Percentiles rank a stretch among this genome's conserved stretches.
phyloP scores from a whole-genome alignment of 805 yeast genomes.

The Wickerhamiella dianesei region DNA sequence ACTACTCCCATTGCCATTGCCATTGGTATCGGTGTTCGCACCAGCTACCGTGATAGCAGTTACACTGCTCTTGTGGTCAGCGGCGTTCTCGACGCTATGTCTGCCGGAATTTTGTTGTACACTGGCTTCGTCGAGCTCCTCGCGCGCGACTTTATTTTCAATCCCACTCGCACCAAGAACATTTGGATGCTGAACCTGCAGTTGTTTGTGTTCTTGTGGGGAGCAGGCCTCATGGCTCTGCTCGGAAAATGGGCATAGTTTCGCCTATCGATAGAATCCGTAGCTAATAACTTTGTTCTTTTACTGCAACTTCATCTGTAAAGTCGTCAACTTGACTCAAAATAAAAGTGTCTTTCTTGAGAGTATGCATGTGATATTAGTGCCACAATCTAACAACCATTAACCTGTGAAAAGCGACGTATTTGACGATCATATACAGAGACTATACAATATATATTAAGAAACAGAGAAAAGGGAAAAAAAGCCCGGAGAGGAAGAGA shows the following conservation, averaged over 20 bases:
- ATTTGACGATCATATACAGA: too few relatives aligned
- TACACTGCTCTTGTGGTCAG: constrained; percentile 40
- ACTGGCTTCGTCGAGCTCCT: constrained; percentile 62
- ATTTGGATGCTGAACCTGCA: constrained; percentile 30
- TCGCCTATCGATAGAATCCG: background rate
- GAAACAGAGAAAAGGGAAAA: too few relatives aligned
- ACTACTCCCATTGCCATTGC: constrained; percentile 61
- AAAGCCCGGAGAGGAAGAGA: too few relatives aligned
- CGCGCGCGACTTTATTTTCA: constrained; percentile 57
- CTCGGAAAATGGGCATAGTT: constrained; percentile 61
- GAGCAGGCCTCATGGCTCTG: constrained; percentile 60
- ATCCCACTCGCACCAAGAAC: constrained; percentile 30
- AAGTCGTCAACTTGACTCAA: too few relatives aligned
- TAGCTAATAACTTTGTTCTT: background rate
- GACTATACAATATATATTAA: too few relatives aligned
- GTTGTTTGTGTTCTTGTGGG: constrained; percentile 35
- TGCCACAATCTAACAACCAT: too few relatives aligned
- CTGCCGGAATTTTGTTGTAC: constrained; percentile 59
- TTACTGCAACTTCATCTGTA: too few relatives aligned
- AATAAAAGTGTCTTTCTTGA: too few relatives aligned
- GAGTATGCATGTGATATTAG: too few relatives aligned
- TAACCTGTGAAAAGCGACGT: too few relatives aligned
- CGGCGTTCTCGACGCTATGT: constrained; percentile 56
- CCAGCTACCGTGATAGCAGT: constrained; percentile 41
- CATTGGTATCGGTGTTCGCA: constrained; percentile 60